Percentiles rank a stretch among this genome's conserved stretches.
Evolutionary conservation across 495 filamentous ascomycete species (phyloP).

Genomic region (Podospora australis): DNA sequence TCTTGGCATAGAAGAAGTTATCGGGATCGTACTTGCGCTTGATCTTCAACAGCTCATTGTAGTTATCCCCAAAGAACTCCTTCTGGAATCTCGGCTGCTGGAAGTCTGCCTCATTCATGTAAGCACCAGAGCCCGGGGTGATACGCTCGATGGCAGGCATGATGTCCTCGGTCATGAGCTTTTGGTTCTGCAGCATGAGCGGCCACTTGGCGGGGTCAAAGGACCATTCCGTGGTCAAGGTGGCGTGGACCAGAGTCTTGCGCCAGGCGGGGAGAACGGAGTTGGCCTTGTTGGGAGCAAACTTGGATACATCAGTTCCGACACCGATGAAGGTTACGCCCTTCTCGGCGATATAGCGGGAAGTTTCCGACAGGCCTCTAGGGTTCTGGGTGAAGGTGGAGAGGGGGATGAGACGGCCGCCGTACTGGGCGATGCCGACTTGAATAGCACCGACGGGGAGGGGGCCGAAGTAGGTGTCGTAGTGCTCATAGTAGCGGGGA

Average conservation of each 20-base stretch:
- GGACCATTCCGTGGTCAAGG: constrained; percentile 20
- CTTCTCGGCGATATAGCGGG: constrained; percentile 33
- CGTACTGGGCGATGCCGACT: constrained; percentile 47
- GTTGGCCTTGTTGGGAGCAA: constrained; percentile 28
- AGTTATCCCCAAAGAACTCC: constrained; percentile 48
- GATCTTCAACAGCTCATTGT: constrained; percentile 33
- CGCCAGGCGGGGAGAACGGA: constrained; percentile 48
- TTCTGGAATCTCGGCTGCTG: constrained; percentile 45
- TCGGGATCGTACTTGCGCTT: constrained; percentile 50
- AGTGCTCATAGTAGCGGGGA: constrained; percentile 41
- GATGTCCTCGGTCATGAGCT: constrained; percentile 27
- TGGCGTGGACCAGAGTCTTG: constrained; percentile 19
- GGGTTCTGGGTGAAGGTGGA: constrained; percentile 33
- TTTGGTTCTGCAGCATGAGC: constrained; percentile 19
- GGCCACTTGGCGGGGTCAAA: constrained; percentile 20
- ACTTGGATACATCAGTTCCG: constrained; percentile 26
- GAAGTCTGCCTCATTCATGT: constrained; percentile 46
- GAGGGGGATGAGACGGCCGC: constrained; percentile 55
- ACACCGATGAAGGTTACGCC: constrained; percentile 34
- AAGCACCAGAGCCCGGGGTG: constrained; percentile 34
- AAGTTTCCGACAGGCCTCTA: constrained; percentile 31
- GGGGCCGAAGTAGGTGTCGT: constrained; percentile 37
- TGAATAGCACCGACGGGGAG: constrained; percentile 35
- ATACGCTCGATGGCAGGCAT: constrained; percentile 28
- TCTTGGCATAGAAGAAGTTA: constrained; percentile 44